phyloP scores from a whole-genome alignment of 1,284 basidiomycete genomes.

The Boletus semigastroideus region DNA sequence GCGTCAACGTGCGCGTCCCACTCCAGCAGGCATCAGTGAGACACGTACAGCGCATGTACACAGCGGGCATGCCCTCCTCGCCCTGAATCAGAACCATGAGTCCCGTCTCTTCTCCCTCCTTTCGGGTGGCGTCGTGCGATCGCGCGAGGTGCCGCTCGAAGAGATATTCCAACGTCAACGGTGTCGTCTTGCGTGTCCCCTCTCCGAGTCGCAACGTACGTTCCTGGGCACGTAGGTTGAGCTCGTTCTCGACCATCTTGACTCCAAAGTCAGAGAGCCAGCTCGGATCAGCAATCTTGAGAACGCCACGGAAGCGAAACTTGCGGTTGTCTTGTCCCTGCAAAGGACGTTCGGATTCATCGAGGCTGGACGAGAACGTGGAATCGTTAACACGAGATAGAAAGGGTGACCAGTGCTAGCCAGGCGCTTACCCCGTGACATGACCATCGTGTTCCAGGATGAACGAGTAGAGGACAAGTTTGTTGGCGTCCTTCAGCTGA shows the following conservation, averaged over 20 bases:
- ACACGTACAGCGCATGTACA: conserved; percentile 43
- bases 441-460: conserved; percentile 26
- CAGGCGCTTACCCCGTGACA: conserved; percentile 31
- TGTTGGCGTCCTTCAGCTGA: conserved; percentile 4
- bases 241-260: conserved; percentile 39
- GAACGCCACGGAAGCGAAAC: conserved; percentile 46
- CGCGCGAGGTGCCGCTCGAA: conserved; percentile 30
- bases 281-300: conserved; percentile 41
- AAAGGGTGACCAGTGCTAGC: background rate
- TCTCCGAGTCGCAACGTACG: conserved; percentile 19
- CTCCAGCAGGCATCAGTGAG: background rate
- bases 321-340: conserved; percentile 19
- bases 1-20: background rate
- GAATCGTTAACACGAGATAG: conserved; percentile 1
- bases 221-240: conserved; percentile 39
- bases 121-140: conserved; percentile 16
- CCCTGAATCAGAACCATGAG: conserved; percentile 42
- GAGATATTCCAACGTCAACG: conserved; percentile 37
- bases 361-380: conserved; percentile 19
- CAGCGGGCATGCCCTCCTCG: conserved; percentile 40
- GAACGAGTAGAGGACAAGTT: conserved; percentile 32
- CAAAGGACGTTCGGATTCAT: conserved; percentile 28
- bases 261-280: conserved; percentile 48
- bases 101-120: conserved; percentile 30
- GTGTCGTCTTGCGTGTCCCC: conserved; percentile 14